Evolutionary conservation across 495 filamentous ascomycete genomes (phyloP), one percentile per base, ranked within the genome.

Genomic region (Haplographium delicatum): DNA sequence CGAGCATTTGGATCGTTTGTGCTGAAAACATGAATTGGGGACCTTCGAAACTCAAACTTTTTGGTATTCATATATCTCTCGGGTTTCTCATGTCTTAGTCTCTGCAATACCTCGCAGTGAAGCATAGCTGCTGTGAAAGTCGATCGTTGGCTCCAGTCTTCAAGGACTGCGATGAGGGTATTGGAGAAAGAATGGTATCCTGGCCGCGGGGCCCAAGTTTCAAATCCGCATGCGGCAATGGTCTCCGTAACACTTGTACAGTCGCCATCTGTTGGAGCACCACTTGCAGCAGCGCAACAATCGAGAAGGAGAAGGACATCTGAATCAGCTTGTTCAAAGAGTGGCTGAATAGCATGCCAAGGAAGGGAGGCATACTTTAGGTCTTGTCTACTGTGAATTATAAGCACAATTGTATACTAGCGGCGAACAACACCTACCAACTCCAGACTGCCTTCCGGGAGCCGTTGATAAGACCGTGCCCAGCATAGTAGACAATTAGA

Each of bases 381-480:
- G 18, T 41, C 59, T 76, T 68, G 46, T 68, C 70, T 45, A 71
- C 65, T 11, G 67, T 68, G 6, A 75, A 60, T 57, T 76, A 75
- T 11, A 13, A 35, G 33, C 33, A 3, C 4, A 16, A 35, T 35
- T 35, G 13, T 11, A 16, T 13, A 35, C 33, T n/a, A n/a, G n/a
- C n/a, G n/a, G n/a, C n/a, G n/a, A n/a, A n/a, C n/a, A n/a, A n/a
- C n/a, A n/a, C n/a, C 18, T 16, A 50, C 68, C 64, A 44, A 27
- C 41, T 27, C 41, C 24, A 33, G 13, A 28, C 7, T 2, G 5
- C 15, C 20, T 26, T 20, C 4, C 24, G 22, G 28, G 25, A 44
- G 28, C 3, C 19, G 60, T 70, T 41, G 15, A 41, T 41, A 35
- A 19, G 16, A 15, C 38, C 38, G 15, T 19, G 38, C 16, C 38